Evolutionary conservation across 2,329 filamentous ascomycete species (phyloP).

Genomic region (Penicillium sp.): DNA sequence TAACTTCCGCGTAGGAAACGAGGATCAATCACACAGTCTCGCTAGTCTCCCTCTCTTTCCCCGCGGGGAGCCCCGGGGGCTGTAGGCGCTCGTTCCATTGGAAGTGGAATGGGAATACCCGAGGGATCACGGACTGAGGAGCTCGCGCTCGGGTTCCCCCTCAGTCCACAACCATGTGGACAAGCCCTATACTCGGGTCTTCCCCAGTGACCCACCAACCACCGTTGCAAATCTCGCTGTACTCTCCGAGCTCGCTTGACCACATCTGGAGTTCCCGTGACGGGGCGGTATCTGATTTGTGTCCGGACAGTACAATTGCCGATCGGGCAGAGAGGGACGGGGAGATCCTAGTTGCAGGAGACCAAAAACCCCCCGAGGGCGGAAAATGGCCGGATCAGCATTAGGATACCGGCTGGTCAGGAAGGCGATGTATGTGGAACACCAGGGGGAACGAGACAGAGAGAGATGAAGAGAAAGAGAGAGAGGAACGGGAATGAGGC

Average conservation of each 20-base stretch:
- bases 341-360: conserved; percentile 4
- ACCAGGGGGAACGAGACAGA: too few species aligned
- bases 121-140: conserved; percentile 11
- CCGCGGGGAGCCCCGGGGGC: conserved; percentile 28
- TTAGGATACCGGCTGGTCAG: neutral
- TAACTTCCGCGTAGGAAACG: conserved; percentile 18
- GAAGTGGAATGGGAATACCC: conserved; percentile 9
- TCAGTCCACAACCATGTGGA: conserved; percentile 4
- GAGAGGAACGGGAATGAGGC: too few species aligned
- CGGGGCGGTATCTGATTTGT: conserved; percentile 11
- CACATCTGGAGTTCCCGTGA: conserved; percentile 21
- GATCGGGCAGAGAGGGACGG: conserved; percentile 16
- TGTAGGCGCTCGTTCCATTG: conserved; percentile 11
- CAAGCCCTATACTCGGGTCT: neutral
- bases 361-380: neutral
- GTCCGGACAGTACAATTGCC: conserved; percentile 15
- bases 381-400: neutral
- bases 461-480: too few species aligned
- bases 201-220: neutral
- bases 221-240: conserved; percentile 2
- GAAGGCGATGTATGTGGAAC: neutral
- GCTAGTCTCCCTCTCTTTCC: conserved; percentile 9
- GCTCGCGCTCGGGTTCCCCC: neutral
- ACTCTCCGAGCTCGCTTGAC: conserved; percentile 14
- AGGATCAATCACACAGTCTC: conserved; percentile 12